Conservation (phyloP, 352 stramenopile genomes). For the Phytopythium ostracodes region DNA sequence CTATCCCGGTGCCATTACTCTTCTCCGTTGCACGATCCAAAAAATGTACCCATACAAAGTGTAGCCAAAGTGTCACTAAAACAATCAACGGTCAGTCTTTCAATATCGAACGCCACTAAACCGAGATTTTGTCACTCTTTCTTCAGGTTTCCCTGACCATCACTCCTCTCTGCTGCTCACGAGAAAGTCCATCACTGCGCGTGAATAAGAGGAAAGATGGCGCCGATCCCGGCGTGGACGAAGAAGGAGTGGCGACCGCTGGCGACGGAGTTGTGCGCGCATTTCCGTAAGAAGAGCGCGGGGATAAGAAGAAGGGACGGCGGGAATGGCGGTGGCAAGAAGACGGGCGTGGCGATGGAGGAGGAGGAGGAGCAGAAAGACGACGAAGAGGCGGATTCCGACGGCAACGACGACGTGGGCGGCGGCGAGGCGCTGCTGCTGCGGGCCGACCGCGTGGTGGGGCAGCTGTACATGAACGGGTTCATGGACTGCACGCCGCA, state of each 20-base stretch:
- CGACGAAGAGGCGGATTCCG: not conserved
- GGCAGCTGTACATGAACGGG: conserved; percentile 37
- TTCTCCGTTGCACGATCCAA: not conserved
- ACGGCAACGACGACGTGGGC: conserved; percentile 3
- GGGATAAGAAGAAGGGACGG: not conserved
- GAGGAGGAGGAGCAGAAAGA: not conserved
- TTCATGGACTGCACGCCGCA: conserved; percentile 50
- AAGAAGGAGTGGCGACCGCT: conserved; percentile 56
- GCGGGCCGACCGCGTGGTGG: conserved; percentile 43
- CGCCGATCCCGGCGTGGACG: conserved; percentile 44
- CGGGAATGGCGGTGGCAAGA: not conserved
- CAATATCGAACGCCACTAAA: no score
- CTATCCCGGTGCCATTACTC: not conserved
- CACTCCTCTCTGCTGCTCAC: no score
- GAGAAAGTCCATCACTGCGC: no score
- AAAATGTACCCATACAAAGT: not conserved
- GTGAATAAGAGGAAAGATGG: conserved; percentile 6
- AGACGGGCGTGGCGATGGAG: not conserved
- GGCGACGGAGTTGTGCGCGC: conserved; percentile 36
- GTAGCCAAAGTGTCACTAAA: not conserved
- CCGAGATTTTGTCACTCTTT: conserved; percentile 1
- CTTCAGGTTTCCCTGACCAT: not conserved
- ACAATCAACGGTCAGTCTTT: not conserved
- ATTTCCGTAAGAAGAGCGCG: conserved; percentile 5
- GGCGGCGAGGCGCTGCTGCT: conserved; percentile 26